These are phyloP conservation scores for Rutstroemia sp. DNA, from an alignment of 2,329 filamentous ascomycete species.

Conservation along the genomic window DNA sequence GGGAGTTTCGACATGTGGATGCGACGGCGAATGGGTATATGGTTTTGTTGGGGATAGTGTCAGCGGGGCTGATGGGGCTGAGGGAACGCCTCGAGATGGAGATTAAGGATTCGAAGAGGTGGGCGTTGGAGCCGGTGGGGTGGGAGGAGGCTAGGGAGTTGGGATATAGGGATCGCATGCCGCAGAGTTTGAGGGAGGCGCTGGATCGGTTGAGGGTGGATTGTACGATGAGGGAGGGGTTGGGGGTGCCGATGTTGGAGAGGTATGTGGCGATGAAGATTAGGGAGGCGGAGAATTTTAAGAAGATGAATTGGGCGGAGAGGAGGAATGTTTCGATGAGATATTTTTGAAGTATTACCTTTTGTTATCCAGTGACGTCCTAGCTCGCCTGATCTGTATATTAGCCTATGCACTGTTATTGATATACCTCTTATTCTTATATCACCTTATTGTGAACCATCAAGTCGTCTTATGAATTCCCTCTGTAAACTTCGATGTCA, in stretches of 20 bases:
- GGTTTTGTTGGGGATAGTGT: slow-evolving; percentile 51
- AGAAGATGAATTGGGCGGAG: slow-evolving; percentile 16
- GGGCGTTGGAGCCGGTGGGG: slow-evolving; percentile 41
- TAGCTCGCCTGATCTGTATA: neutral
- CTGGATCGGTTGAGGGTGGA: slow-evolving; percentile 44
- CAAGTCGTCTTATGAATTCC: neutral
- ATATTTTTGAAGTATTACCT: neutral
- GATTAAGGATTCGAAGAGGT: slow-evolving; percentile 42
- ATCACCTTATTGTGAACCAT: neutral
- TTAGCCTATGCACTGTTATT: neutral
- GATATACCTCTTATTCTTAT: neutral
- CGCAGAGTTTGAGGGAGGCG: slow-evolving; percentile 45
- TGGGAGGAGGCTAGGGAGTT: slow-evolving; percentile 38
- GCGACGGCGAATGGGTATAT: slow-evolving; percentile 75
- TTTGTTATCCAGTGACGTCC: neutral
- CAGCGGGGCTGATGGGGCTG: slow-evolving; percentile 51
- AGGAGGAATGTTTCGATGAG: slow-evolving; percentile 15
- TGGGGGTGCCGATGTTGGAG: slow-evolving; percentile 44
- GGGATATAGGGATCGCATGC: slow-evolving; percentile 48
- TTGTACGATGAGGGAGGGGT: slow-evolving; percentile 34
- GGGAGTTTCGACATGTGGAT: slow-evolving; percentile 70
- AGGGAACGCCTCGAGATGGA: slow-evolving; percentile 35
- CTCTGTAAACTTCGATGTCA: neutral
- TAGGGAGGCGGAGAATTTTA: slow-evolving; percentile 45
- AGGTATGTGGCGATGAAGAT: slow-evolving; percentile 52